Percentiles rank a stretch among this genome's conserved stretches.
These are phyloP conservation scores for Reticulascus tulasneorum DNA, from an alignment of 2,329 filamentous ascomycete species.

Conservation along the genomic window DNA sequence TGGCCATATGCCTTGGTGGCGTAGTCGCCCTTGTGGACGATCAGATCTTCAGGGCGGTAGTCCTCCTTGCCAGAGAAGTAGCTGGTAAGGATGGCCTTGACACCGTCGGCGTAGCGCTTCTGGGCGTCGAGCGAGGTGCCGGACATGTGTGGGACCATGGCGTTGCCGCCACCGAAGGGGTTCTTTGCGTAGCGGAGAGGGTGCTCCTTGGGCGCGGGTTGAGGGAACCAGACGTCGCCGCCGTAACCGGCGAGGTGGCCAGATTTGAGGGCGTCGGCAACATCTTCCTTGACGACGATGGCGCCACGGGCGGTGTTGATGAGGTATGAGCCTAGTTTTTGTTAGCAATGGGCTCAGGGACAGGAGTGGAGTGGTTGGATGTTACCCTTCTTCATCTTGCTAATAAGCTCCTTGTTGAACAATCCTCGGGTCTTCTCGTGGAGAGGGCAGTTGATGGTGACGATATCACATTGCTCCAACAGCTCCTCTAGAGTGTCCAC, in stretches of 20 bases:
- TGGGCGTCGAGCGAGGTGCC: conserved; percentile 98
- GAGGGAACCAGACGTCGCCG: conserved; percentile 94
- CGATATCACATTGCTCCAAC: conserved; percentile 88
- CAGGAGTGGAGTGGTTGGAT: background rate
- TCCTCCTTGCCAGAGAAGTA: conserved; percentile 86
- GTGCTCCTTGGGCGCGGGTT: conserved; percentile 93
- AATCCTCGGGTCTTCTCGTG: conserved; percentile 96
- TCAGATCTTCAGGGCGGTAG: conserved; percentile 87
- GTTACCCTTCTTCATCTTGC: conserved; percentile 99
- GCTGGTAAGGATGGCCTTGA: conserved; percentile 84
- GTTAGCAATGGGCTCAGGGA: conserved; percentile 25
- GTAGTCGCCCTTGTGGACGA: conserved; percentile 86
- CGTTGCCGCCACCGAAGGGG: conserved; percentile 94
- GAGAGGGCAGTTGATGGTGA: conserved; percentile 99
- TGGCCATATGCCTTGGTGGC: conserved; percentile 92
- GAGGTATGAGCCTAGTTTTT: conserved; percentile 93
- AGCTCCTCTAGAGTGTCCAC: conserved; percentile 90
- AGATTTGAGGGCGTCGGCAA: conserved; percentile 85
- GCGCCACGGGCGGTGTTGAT: conserved; percentile 98
- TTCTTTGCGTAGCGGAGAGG: conserved; percentile 88
- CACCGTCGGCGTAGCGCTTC: conserved; percentile 82
- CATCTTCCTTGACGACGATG: conserved; percentile 99
- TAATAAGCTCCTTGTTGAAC: conserved; percentile 97
- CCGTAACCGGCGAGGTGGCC: conserved; percentile 89
- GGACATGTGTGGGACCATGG: conserved; percentile 98